Evolutionary conservation across 129 eudicot genomes (phyloP), one percentile per base, ranked within the genome.

Genomic region (Deinandra increscens): DNA sequence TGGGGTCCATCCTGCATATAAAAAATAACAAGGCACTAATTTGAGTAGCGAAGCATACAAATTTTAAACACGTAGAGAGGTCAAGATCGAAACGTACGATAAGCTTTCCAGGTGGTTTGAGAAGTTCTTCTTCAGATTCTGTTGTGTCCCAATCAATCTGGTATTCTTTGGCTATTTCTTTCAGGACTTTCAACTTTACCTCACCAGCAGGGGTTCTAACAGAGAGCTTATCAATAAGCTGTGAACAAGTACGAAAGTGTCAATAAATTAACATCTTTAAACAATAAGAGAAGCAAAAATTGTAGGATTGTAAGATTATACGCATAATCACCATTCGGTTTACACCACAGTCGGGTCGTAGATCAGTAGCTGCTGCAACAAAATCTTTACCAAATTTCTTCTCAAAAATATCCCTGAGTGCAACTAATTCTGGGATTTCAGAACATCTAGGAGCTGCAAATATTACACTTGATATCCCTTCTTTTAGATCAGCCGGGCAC

Each of bases 161-260:
- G 74, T 85, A 87, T 74, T 94, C 99, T 84, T 94, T 94, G 10
- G 97, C 97, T 77, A 94, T 94, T 75, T 94, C 99, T 77, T 94
- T 90, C 79, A 94, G 33, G 41, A 90, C 84, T 72, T 90, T 94
- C 63, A 94, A 41, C 80, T 94, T 94, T 1, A 85, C 70, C 78
- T 89, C 96, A 36, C 99, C 99, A 77, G 86, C 55, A 74, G 99
- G 99, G 34, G 95, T 85, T 83, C 83, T 88, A 46, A 88, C 97
- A 55, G 99, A 94, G 59, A 94, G 96, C 78, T 94, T 94, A 31
- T 94, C 99, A 82, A 94, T 90, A 50, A 90, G 96, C 99, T 94
- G 94, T 10, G 42, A 75, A 41, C 39, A 43, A 7, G 37, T 36
- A 37, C 11, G 2, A 46, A 62, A 60, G 3, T 18, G 54, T 48